phyloP scores from a whole-genome alignment of 176 grass and related monocot species.

The Lolium multiflorum region DNA sequence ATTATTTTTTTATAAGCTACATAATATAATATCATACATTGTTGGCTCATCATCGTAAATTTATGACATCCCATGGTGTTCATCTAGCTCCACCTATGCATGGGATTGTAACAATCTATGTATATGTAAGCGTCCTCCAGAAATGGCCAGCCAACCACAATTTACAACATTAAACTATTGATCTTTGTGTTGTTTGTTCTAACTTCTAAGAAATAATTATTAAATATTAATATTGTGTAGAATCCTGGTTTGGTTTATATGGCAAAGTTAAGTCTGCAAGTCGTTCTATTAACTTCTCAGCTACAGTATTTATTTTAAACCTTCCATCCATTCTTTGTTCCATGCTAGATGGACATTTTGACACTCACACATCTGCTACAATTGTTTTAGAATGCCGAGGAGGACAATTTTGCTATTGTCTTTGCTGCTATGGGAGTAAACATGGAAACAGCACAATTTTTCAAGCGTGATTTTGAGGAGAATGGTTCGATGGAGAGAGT shows the following conservation, averaged over 20 bases:
- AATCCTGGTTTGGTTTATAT: slow-evolving; percentile 8
- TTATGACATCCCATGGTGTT: background rate
- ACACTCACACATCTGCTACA: background rate
- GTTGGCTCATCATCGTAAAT: background rate
- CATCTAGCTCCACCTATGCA: no score
- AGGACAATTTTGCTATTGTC: slow-evolving; percentile 83
- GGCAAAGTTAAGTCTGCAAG: slow-evolving; percentile 2
- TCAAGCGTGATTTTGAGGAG: slow-evolving; percentile 88
- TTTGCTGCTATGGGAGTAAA: slow-evolving; percentile 91
- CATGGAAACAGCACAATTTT: slow-evolving; percentile 87
- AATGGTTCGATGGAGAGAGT: slow-evolving; percentile 88
- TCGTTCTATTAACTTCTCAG: background rate
- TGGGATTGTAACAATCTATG: background rate
- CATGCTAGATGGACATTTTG: background rate
- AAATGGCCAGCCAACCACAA: background rate
- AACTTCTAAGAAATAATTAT: slow-evolving; percentile 3
- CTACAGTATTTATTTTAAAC: background rate
- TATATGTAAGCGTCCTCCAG: no score
- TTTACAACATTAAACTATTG: background rate
- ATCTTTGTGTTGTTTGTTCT: slow-evolving; percentile 27
- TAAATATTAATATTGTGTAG: background rate
- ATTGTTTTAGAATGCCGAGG: slow-evolving; percentile 51
- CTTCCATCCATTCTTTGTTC: background rate
- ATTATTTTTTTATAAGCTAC: background rate
- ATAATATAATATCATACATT: background rate